A percentile compares a stretch with the other conserved stretches of the same genome.
Conservation (phyloP, 164 flowering plant species). For the Nymphaea colorata region DNA sequence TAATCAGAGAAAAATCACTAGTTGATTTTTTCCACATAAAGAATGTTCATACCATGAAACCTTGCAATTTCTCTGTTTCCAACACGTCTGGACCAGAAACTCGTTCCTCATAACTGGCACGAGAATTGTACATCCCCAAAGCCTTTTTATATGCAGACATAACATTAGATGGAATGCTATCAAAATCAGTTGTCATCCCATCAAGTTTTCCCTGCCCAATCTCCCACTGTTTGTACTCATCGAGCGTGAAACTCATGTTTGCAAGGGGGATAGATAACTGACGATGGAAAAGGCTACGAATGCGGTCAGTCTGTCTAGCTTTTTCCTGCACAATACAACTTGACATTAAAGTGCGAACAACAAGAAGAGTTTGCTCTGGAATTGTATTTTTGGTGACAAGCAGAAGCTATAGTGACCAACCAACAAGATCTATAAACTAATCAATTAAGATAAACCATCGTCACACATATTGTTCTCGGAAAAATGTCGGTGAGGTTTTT, state of each 20-base stretch:
- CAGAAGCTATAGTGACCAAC: too few relatives aligned
- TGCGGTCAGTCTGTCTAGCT: conserved; percentile 60
- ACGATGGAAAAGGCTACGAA: conserved; percentile 71
- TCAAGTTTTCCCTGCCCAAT: conserved; percentile 34
- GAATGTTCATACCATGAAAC: conserved; percentile 38
- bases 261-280: conserved; percentile 71
- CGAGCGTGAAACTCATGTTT: conserved; percentile 34
- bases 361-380: too few relatives aligned
- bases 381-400: too few relatives aligned
- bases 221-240: conserved; percentile 79
- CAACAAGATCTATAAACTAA: too few relatives aligned
- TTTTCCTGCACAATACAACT: conserved; percentile 32
- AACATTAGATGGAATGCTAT: conserved; percentile 50
- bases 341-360: too few relatives aligned
- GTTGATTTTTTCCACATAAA: too few relatives aligned
- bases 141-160: conserved; percentile 64
- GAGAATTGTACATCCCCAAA: conserved; percentile 53
- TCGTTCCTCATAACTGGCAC: conserved; percentile 52
- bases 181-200: conserved; percentile 28
- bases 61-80: conserved; percentile 59
- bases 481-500: too few relatives aligned
- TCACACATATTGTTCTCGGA: too few relatives aligned
- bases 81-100: conserved; percentile 30
- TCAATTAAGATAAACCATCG: too few relatives aligned
- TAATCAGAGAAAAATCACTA: too few relatives aligned